Conservation (phyloP, 2,329 filamentous ascomycete species). For the Pseudogymnoascus sp. region DNA sequence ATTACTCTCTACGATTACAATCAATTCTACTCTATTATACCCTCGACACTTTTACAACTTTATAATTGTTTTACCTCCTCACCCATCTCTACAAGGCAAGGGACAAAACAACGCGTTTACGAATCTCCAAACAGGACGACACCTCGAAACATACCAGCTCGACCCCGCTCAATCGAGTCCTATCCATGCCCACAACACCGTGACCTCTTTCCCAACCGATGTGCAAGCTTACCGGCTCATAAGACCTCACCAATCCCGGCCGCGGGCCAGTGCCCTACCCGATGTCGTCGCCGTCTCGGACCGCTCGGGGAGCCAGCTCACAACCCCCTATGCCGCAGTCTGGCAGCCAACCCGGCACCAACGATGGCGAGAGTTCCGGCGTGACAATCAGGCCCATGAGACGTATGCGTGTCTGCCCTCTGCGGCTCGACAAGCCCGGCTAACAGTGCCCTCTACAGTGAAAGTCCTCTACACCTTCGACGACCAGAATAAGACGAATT, state of each 20-base stretch:
- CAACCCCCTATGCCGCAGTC: not conserved
- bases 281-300: not conserved
- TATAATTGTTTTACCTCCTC: not conserved
- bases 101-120: not conserved
- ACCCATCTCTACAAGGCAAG: not conserved
- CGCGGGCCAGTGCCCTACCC: not conserved
- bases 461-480: slow-evolving; percentile 98
- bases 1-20: not conserved
- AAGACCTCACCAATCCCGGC: not conserved
- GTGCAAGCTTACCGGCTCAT: slow-evolving; percentile 1
- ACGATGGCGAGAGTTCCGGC: slow-evolving; percentile 36
- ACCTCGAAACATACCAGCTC: not conserved
- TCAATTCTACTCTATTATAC: not conserved
- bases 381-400: slow-evolving; percentile 56
- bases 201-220: not conserved
- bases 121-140: not conserved
- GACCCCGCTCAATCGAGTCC: not conserved
- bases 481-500: slow-evolving; percentile 77
- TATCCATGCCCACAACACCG: not conserved
- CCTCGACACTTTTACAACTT: not conserved
- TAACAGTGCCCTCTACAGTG: slow-evolving; percentile 45
- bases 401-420: slow-evolving; percentile 42
- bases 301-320: not conserved
- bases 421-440: slow-evolving; percentile 10
- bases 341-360: not conserved